A percentile compares a stretch with the other conserved stretches of the same genome.
Conservation (phyloP, 176 grass and related monocot genomes). For the Echinochloa phyllopogon region DNA sequence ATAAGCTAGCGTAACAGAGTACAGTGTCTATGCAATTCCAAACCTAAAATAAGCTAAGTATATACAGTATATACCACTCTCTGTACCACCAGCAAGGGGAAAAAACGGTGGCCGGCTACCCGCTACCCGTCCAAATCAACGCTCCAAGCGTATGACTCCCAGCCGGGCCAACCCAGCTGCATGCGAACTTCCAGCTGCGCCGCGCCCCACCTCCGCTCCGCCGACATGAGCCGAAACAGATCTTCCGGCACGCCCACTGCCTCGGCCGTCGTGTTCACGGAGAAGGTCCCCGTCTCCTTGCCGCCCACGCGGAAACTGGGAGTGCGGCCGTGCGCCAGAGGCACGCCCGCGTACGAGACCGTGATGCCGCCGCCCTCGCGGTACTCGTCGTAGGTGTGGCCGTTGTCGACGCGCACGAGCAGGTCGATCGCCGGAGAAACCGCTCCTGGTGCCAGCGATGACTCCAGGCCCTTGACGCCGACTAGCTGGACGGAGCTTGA, state of each 20-base stretch:
- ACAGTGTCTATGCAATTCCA: too few species aligned
- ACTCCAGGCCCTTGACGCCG: conserved; percentile 10
- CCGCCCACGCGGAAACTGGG: conserved; percentile 2
- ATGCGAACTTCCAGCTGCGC: neutral
- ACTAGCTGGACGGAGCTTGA: conserved; percentile 21
- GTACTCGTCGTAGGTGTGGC: neutral
- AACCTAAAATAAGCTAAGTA: too few species aligned
- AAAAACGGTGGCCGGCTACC: too few species aligned
- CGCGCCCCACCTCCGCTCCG: neutral
- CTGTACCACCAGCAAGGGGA: too few species aligned
- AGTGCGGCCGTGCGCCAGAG: conserved; percentile 28
- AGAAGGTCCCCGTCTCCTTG: neutral
- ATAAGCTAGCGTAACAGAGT: too few species aligned
- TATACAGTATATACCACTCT: too few species aligned
- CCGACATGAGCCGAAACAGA: neutral
- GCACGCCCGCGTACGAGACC: conserved; percentile 38
- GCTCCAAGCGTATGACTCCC: neutral
- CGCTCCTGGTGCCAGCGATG: conserved; percentile 5
- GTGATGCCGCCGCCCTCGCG: conserved; percentile 19
- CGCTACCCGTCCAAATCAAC: neutral
- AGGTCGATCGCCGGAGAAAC: conserved; percentile 28
- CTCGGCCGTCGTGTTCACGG: neutral
- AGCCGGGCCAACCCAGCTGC: neutral
- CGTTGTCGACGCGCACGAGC: conserved; percentile 25
- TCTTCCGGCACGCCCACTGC: conserved; percentile 1